A percentile compares a stretch with the other conserved stretches of the same genome.
phyloP scores from a whole-genome alignment of 1,284 basidiomycete genomes.

The Pascua sp. region DNA sequence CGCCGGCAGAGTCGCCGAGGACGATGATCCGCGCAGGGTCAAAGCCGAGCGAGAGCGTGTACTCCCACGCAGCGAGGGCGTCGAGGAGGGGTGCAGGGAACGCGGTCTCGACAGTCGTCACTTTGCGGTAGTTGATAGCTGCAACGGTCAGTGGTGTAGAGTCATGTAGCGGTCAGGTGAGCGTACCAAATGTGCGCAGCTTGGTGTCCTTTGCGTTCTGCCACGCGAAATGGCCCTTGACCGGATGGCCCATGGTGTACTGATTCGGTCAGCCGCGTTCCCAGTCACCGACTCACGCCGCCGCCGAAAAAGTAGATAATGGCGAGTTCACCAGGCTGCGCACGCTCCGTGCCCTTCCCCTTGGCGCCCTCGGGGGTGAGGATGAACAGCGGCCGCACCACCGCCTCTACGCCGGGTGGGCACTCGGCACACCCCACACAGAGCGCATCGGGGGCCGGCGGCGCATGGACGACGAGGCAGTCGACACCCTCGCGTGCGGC shows the following conservation, averaged over 20 bases:
- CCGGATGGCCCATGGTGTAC: too few relatives aligned
- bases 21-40: slow-evolving; percentile 11
- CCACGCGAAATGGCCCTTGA: too few relatives aligned
- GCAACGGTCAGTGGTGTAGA: not conserved
- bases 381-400: slow-evolving; percentile 15
- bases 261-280: too few relatives aligned
- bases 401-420: not conserved
- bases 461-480: not conserved
- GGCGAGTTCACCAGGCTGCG: slow-evolving; percentile 21
- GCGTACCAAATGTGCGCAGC: slow-evolving; percentile 9
- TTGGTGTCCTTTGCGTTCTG: slow-evolving; percentile 7
- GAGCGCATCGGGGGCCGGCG: not conserved
- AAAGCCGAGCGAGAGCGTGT: slow-evolving; percentile 13
- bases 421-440: not conserved
- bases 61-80: slow-evolving; percentile 19
- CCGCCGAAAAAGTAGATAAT: slow-evolving; percentile 28
- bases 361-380: slow-evolving; percentile 12
- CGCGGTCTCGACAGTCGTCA: not conserved
- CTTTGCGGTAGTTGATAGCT: slow-evolving; percentile 17
- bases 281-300: not conserved
- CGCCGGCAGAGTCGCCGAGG: slow-evolving; percentile 18
- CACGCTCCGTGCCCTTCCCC: slow-evolving; percentile 6
- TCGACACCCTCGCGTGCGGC: not conserved
- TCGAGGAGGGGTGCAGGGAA: slow-evolving; percentile 21
- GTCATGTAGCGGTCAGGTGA: not conserved